Base-by-base conservation (phyloP, 108 stramenopile genomes). In the Poteriospumella lacustris region DNA sequence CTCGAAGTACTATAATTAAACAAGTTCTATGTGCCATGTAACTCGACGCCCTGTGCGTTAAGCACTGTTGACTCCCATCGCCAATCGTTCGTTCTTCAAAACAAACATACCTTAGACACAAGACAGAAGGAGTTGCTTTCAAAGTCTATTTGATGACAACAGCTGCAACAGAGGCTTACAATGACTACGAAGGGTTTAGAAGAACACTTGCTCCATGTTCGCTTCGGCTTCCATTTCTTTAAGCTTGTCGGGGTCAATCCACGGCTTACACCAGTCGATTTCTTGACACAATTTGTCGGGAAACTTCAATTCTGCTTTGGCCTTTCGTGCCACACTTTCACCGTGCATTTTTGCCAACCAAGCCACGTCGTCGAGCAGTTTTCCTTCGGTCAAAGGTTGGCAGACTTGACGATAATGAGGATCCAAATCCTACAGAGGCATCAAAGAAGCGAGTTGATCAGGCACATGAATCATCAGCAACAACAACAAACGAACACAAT, bases 181-280 rank as follows among this genome's bases (percentile, higher is more conserved):
- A n/a, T n/a, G n/a, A n/a, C n/a, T n/a, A n/a, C n/a, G n/a, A 19
- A 56, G 15, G 52, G 52, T 56, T 64, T 24, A 64, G 36, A 64
- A 64, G 60, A 64, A 64, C 33, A 64, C 60, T 64, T 64, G 12
- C 31, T 64, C 60, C 60, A 64, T 64, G 29, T 26, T 64, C 24
- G 28, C 31, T 64, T 24, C 33, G 3, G 24, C 60, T 19, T 31
- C 31, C 31, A 34, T 19, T 24, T 64, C 60, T 24, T 64, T 64
- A 26, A 64, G 31, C 31, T 64, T 64, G 9, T 64, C 60, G 5
- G 60, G 60, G 33, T 64, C 60, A 3, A 64, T 33, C 60, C 60
- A 64, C 36, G 60, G 60, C 36, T 64, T 64, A 64, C 60, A 64
- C 29, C 15, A 64, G 31, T 64, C 60, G 24, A 64, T 64, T 24